A percentile compares a stretch with the other conserved stretches of the same genome.
Evolutionary conservation across 768 basidiomycete species (phyloP).

Genomic region (Coprinopsis sp.): DNA sequence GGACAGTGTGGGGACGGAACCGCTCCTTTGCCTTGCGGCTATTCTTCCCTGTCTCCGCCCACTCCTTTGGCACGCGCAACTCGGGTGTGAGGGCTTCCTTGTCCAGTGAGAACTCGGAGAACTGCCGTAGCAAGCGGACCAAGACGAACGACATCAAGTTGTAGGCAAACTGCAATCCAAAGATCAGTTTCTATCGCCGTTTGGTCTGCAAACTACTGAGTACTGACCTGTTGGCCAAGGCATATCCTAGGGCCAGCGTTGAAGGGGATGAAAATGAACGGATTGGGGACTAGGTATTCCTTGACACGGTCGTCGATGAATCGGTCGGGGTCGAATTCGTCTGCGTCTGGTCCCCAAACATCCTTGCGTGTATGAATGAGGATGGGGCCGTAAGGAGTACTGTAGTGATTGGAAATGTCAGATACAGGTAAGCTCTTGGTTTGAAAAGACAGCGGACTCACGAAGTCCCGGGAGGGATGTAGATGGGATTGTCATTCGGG

Average conservation of each 20-base stretch:
- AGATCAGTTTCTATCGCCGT: not conserved
- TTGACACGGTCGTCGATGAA: slow-evolving; percentile 56
- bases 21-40: slow-evolving; percentile 30
- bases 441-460: too few species aligned
- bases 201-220: not conserved
- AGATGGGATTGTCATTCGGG: slow-evolving; percentile 21
- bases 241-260: slow-evolving; percentile 66
- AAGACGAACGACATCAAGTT: slow-evolving; percentile 47
- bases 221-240: slow-evolving; percentile 35
- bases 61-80: slow-evolving; percentile 32
- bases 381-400: slow-evolving; percentile 31
- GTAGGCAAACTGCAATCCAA: slow-evolving; percentile 43
- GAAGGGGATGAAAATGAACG: slow-evolving; percentile 68
- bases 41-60: slow-evolving; percentile 23
- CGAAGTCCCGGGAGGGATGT: too few species aligned
- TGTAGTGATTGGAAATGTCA: too few species aligned
- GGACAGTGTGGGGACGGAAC: slow-evolving; percentile 10
- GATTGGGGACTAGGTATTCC: slow-evolving; percentile 51
- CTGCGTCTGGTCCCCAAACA: slow-evolving; percentile 14
- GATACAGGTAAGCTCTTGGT: too few species aligned
- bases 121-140: slow-evolving; percentile 41
- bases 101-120: slow-evolving; percentile 33
- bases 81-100: slow-evolving; percentile 30
- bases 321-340: slow-evolving; percentile 57
- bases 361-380: slow-evolving; percentile 59